phyloP scores from a whole-genome alignment of 2,329 filamentous ascomycete genomes.

The Zasmidium angulare region DNA sequence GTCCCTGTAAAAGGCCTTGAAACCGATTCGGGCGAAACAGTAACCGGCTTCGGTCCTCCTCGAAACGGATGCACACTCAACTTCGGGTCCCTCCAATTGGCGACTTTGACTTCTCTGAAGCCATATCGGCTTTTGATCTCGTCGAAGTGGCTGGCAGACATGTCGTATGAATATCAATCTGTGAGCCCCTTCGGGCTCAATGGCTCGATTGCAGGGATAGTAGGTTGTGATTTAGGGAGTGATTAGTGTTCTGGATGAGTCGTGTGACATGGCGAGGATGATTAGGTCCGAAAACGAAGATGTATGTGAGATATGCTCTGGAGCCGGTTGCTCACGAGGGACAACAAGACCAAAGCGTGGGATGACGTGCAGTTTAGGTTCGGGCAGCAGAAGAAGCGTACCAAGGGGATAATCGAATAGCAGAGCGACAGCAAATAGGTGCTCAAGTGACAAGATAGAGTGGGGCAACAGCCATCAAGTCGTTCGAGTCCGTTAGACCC shows the following conservation, averaged over 20 bases:
- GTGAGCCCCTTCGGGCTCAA: neutral
- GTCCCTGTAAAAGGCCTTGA: constrained; percentile 21
- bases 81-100: constrained; percentile 29
- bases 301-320: constrained; percentile 5
- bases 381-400: constrained; percentile 1
- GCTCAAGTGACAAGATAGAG: too few species aligned
- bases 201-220: neutral
- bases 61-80: constrained; percentile 26
- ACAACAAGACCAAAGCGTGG: constrained; percentile 9
- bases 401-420: neutral
- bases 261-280: constrained; percentile 9
- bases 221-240: neutral
- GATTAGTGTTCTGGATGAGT: neutral
- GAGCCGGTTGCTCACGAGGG: constrained; percentile 1
- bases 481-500: neutral
- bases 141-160: constrained; percentile 16
- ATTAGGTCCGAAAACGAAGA: constrained; percentile 1
- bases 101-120: constrained; percentile 25
- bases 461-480: neutral
- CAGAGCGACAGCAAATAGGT: neutral
- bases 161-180: neutral
- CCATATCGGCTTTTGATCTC: constrained; percentile 26
- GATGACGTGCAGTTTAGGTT: constrained; percentile 15
- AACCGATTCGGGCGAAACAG: constrained; percentile 25
- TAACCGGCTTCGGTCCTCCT: constrained; percentile 24